These are phyloP conservation scores for Hymenoscyphus albidus DNA, from an alignment of 2,329 filamentous ascomycete genomes.

Conservation along the genomic window DNA sequence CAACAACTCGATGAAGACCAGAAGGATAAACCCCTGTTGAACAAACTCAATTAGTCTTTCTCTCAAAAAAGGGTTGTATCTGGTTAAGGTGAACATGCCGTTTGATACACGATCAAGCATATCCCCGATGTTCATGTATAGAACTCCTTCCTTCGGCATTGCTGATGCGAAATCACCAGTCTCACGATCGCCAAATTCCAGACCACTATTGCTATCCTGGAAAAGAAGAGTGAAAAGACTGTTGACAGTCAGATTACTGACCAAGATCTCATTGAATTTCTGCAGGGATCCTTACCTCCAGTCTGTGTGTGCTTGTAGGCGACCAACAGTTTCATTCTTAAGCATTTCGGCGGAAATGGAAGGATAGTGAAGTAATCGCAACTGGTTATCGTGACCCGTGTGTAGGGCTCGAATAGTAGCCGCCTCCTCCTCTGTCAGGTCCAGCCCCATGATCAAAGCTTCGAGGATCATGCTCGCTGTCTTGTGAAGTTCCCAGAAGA, in stretches of 20 bases:
- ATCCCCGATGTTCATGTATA: conserved; percentile 8
- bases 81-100: neutral
- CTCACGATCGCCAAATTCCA: conserved; percentile 7
- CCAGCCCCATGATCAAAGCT: conserved; percentile 6
- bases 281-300: neutral
- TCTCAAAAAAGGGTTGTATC: neutral
- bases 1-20: conserved; percentile 3
- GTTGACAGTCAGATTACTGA: neutral
- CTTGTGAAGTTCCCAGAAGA: conserved; percentile 4
- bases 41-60: neutral
- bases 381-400: conserved; percentile 4
- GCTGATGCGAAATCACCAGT: neutral
- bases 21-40: conserved; percentile 1
- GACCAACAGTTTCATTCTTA: neutral
- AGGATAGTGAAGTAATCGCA: conserved; percentile 5
- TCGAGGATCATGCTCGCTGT: conserved; percentile 4
- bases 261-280: neutral
- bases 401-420: neutral
- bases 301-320: neutral
- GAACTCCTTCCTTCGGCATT: conserved; percentile 1
- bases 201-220: neutral
- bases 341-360: conserved; percentile 2
- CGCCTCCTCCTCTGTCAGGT: conserved; percentile 1
- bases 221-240: conserved; percentile 8
- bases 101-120: conserved; percentile 6